Conservation (phyloP, 2,329 filamentous ascomycete species). For the Stagonosporopsis tanaceti region DNA sequence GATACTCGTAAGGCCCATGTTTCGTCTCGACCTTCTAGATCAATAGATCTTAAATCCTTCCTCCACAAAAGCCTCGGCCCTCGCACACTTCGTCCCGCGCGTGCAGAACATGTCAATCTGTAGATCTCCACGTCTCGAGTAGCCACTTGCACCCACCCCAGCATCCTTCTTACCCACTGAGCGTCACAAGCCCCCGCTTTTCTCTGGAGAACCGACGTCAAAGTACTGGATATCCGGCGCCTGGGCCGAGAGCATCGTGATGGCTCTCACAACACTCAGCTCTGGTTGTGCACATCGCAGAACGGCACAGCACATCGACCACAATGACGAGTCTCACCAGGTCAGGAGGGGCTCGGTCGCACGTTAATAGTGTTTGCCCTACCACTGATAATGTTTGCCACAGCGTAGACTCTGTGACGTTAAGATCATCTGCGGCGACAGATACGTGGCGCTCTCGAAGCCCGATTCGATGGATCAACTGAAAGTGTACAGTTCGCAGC, state of each 20-base stretch:
- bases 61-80: constrained; percentile 8
- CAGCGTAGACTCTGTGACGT: background rate
- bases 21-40: constrained; percentile 8
- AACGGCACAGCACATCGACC: constrained; percentile 2
- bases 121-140: constrained; percentile 20
- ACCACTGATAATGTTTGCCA: background rate
- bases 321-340: background rate
- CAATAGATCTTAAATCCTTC: constrained; percentile 10
- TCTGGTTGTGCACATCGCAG: background rate
- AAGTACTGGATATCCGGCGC: constrained; percentile 13
- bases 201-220: constrained; percentile 22
- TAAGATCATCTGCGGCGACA: background rate
- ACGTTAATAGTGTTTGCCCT: background rate
- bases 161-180: constrained; percentile 1
- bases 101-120: constrained; percentile 24
- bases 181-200: constrained; percentile 17
- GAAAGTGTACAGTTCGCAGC: background rate
- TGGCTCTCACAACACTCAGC: constrained; percentile 7
- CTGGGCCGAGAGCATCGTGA: constrained; percentile 11
- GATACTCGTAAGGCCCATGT: background rate
- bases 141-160: constrained; percentile 9
- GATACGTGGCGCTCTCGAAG: background rate
- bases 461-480: background rate
- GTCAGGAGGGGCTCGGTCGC: background rate
- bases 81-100: constrained; percentile 11